Percentiles rank a stretch among this genome's conserved stretches.
Conservation (phyloP, 805 yeast species). For the Pichia heedii region DNA sequence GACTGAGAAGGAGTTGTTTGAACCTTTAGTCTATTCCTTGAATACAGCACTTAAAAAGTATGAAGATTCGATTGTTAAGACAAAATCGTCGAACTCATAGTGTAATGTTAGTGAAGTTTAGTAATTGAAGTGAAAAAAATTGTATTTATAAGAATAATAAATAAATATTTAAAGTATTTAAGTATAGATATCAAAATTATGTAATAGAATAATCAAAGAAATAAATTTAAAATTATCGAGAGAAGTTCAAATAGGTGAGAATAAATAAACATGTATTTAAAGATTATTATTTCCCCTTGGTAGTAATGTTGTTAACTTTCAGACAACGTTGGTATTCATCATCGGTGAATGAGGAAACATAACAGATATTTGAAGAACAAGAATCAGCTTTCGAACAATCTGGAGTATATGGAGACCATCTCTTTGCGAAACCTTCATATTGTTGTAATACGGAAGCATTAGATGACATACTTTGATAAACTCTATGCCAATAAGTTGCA, state of each 20-base stretch:
- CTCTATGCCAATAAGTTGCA: constrained; percentile 59
- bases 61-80: constrained; percentile 30
- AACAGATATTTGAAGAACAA: constrained; percentile 35
- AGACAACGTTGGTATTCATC: constrained; percentile 21
- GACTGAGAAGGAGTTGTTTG: constrained; percentile 23
- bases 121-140: too few species aligned
- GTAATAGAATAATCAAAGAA: too few species aligned
- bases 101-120: too few species aligned
- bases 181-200: too few species aligned
- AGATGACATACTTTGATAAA: constrained; percentile 36
- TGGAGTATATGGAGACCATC: constrained; percentile 49
- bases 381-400: constrained; percentile 43
- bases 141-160: too few species aligned
- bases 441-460: constrained; percentile 38
- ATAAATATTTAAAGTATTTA: too few species aligned
- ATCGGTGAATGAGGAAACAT: constrained; percentile 29
- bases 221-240: too few species aligned
- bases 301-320: constrained; percentile 1
- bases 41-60: constrained; percentile 39
- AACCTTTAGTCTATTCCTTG: constrained; percentile 37
- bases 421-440: constrained; percentile 40
- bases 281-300: neutral
- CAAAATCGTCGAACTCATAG: constrained; percentile 10
- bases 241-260: too few species aligned
- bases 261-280: too few species aligned